Percentiles rank a stretch among this genome's conserved stretches.
These are phyloP conservation scores for Amaranthus palmeri DNA, from an alignment of 148 eudicot species.

Conservation along the genomic window DNA sequence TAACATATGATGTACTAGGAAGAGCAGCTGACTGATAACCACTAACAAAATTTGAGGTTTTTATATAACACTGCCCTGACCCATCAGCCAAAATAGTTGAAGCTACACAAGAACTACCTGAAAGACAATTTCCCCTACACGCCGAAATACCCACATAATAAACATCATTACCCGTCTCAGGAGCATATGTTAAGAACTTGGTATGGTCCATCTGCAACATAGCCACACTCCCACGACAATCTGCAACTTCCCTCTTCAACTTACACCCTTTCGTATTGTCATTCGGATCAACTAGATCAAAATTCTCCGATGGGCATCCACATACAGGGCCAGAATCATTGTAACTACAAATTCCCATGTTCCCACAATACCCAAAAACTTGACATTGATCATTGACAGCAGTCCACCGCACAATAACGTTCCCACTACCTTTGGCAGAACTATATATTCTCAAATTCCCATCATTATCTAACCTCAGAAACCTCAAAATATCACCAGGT, in stretches of 20 bases:
- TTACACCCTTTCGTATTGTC: constrained; percentile 65
- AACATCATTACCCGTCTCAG: constrained; percentile 39
- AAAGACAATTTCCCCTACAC: constrained; percentile 59
- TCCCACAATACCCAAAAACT: constrained; percentile 89
- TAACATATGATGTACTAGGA: constrained; percentile 83
- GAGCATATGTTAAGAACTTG: constrained; percentile 53
- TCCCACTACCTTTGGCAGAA: constrained; percentile 32
- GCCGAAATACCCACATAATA: constrained; percentile 39
- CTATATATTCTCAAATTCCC: constrained; percentile 80
- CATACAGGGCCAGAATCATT: constrained; percentile 66
- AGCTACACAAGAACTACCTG: constrained; percentile 50
- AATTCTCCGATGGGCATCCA: constrained; percentile 77
- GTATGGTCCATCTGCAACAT: constrained; percentile 62
- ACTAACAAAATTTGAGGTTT: constrained; percentile 45
- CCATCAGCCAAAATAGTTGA: constrained; percentile 72
- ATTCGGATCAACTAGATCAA: constrained; percentile 43
- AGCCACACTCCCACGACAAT: constrained; percentile 44
- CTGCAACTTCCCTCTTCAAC: constrained; percentile 50
- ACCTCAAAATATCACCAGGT: constrained; percentile 35
- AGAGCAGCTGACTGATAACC: constrained; percentile 68
- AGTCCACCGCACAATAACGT: constrained; percentile 42
- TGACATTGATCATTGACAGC: constrained; percentile 75
- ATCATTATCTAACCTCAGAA: constrained; percentile 54
- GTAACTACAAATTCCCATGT: constrained; percentile 83
- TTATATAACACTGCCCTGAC: constrained; percentile 62